phyloP scores from a whole-genome alignment of 306 rosid species.

The Citrullus amarus region DNA sequence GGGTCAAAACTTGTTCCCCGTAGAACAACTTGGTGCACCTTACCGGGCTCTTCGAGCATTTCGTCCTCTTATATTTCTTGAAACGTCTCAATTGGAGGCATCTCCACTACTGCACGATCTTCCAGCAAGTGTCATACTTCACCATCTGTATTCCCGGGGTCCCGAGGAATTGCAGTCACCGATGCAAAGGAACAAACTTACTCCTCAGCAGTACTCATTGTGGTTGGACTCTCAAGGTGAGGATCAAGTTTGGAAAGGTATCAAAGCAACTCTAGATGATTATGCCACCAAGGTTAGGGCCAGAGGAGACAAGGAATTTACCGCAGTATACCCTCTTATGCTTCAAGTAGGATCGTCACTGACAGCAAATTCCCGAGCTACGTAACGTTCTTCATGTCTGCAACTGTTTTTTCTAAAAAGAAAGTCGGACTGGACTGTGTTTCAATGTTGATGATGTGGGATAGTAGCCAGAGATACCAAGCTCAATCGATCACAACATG shows the following conservation, averaged over 20 bases:
- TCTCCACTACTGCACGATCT: slow-evolving; percentile 94
- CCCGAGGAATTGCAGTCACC: slow-evolving; percentile 92
- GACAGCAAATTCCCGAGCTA: slow-evolving; percentile 30
- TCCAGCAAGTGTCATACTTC: slow-evolving; percentile 75
- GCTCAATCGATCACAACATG: not conserved
- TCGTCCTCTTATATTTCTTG: slow-evolving; percentile 95
- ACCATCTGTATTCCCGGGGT: slow-evolving; percentile 85
- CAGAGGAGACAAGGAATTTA: slow-evolving; percentile 93
- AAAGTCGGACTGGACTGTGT: not conserved
- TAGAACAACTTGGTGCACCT: slow-evolving; percentile 92
- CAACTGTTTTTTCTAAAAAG: not conserved
- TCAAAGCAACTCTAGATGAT: slow-evolving; percentile 86
- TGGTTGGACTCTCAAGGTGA: slow-evolving; percentile 99
- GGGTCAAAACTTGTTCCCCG: slow-evolving; percentile 89
- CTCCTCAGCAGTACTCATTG: slow-evolving; percentile 78
- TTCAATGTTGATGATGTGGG: not conserved
- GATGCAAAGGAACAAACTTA: slow-evolving; percentile 74
- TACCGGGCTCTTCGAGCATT: slow-evolving; percentile 91
- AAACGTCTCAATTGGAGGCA: slow-evolving; percentile 75
- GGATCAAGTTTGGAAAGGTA: slow-evolving; percentile 94
- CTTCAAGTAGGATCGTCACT: slow-evolving; percentile 71
- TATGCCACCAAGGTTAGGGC: slow-evolving; percentile 69
- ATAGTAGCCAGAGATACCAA: not conserved
- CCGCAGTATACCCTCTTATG: slow-evolving; percentile 93
- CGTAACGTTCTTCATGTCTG: slow-evolving; percentile 33